phyloP scores from a whole-genome alignment of 2,329 filamentous ascomycete species.

The Paraphaeosphaeria minitans region DNA sequence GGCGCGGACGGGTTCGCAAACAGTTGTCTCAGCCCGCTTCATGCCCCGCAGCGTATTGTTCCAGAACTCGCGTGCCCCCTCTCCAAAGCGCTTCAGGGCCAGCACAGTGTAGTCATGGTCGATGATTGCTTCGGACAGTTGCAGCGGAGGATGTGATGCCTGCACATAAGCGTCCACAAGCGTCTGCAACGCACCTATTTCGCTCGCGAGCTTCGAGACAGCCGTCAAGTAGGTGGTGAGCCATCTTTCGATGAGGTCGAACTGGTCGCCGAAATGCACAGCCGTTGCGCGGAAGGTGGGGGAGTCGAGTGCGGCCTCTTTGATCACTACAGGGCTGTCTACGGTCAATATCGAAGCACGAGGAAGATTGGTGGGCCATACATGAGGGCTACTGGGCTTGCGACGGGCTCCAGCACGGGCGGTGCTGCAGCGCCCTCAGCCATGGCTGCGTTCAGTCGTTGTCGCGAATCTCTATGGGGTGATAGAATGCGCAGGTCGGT shows the following conservation, averaged over 20 bases:
- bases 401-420: constrained; percentile 47
- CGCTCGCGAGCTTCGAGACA: constrained; percentile 64
- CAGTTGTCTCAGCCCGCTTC: constrained; percentile 75
- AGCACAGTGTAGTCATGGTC: constrained; percentile 95
- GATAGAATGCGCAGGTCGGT: constrained; percentile 11
- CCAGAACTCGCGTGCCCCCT: constrained; percentile 90
- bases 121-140: constrained; percentile 80
- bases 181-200: constrained; percentile 76
- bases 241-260: constrained; percentile 91
- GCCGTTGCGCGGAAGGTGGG: constrained; percentile 91
- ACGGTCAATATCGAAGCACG: constrained; percentile 1
- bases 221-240: constrained; percentile 73
- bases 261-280: constrained; percentile 86
- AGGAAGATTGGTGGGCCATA: constrained; percentile 25
- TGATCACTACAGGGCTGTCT: constrained; percentile 76
- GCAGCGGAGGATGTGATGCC: constrained; percentile 73
- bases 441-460: constrained; percentile 28
- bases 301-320: constrained; percentile 95
- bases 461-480: neutral
- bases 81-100: constrained; percentile 81
- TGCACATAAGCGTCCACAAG: constrained; percentile 77
- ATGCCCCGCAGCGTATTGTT: constrained; percentile 72
- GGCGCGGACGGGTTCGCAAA: constrained; percentile 79
- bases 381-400: constrained; percentile 50
- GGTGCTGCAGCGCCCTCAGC: constrained; percentile 40